A percentile compares a stretch with the other conserved stretches of the same genome.
Evolutionary conservation across 2,329 filamentous ascomycete species (phyloP).

Genomic region (Hirsutella minnesotensis): DNA sequence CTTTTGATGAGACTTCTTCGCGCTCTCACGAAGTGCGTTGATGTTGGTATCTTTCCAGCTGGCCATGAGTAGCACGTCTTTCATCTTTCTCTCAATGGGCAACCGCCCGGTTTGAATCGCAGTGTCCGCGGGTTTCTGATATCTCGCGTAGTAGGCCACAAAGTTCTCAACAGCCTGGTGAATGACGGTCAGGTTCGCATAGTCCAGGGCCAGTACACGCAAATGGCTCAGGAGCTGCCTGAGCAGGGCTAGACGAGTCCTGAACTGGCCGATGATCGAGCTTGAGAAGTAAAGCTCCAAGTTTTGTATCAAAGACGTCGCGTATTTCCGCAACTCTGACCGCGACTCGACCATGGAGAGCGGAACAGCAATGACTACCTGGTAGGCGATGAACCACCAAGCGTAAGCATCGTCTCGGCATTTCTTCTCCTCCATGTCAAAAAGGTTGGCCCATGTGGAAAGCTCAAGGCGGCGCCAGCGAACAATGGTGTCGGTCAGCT

Average conservation of each 20-base stretch:
- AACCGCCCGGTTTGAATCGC: constrained; percentile 55
- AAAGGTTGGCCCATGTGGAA: constrained; percentile 79
- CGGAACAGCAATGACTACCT: constrained; percentile 70
- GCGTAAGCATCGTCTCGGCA: constrained; percentile 67
- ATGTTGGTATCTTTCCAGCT: constrained; percentile 99
- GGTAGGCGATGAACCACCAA: constrained; percentile 97
- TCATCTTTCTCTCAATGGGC: constrained; percentile 81
- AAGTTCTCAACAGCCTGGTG: constrained; percentile 62
- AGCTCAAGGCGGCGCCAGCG: constrained; percentile 86
- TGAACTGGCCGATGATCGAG: constrained; percentile 73
- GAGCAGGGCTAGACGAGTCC: constrained; percentile 59
- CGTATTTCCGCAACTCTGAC: constrained; percentile 50
- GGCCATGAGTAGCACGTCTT: constrained; percentile 80
- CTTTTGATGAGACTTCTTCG: constrained; percentile 80
- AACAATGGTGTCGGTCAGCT: constrained; percentile 69
- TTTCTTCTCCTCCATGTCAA: constrained; percentile 72
- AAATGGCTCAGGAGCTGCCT: constrained; percentile 54
- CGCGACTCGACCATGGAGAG: constrained; percentile 49
- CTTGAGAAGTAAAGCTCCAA: constrained; percentile 69
- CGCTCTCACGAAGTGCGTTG: constrained; percentile 75
- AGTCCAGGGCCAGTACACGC: constrained; percentile 44
- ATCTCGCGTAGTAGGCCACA: constrained; percentile 61
- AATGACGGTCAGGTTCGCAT: constrained; percentile 45
- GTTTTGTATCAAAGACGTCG: constrained; percentile 58
- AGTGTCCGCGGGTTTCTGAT: constrained; percentile 53